Conservation (phyloP, 306 rosid species). For the Parietaria judaica region DNA sequence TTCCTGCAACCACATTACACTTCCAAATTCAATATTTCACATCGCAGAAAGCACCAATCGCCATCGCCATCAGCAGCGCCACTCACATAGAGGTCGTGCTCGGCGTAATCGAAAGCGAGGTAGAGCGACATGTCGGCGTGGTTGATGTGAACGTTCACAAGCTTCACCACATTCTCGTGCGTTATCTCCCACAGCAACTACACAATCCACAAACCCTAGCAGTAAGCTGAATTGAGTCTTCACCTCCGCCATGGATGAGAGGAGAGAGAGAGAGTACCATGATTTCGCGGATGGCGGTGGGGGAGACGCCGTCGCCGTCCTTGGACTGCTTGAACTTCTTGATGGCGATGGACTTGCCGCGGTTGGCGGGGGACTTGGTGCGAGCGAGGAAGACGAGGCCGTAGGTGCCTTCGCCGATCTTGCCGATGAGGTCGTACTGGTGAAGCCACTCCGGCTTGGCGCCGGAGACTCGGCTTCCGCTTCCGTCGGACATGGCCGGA, state of each 20-base stretch:
- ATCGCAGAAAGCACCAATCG: no score
- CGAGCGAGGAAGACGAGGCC: conserved; percentile 88
- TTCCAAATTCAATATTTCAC: no score
- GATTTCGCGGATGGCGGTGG: conserved; percentile 98
- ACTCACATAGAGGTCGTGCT: conserved; percentile 96
- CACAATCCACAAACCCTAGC: conserved; percentile 15
- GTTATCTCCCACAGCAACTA: conserved; percentile 89
- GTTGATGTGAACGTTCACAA: conserved; percentile 91
- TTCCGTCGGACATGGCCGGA: conserved; percentile 62
- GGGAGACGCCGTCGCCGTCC: conserved; percentile 94
- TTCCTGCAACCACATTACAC: conserved; percentile 48
- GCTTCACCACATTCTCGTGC: conserved; percentile 91
- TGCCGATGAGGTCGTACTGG: conserved; percentile 88
- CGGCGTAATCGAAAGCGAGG: conserved; percentile 91
- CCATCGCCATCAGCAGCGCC: background rate
- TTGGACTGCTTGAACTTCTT: conserved; percentile 94
- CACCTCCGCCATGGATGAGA: no score
- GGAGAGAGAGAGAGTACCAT: conserved; percentile 37
- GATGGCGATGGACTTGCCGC: conserved; percentile 91
- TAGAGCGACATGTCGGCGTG: conserved; percentile 91
- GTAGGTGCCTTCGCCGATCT: conserved; percentile 91
- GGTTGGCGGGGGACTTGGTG: conserved; percentile 44
- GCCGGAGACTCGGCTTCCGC: conserved; percentile 27
- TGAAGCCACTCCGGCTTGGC: conserved; percentile 96
- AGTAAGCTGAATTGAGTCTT: background rate